Conservation (phyloP, 2,329 filamentous ascomycete genomes). For the Phialophora tarda region DNA sequence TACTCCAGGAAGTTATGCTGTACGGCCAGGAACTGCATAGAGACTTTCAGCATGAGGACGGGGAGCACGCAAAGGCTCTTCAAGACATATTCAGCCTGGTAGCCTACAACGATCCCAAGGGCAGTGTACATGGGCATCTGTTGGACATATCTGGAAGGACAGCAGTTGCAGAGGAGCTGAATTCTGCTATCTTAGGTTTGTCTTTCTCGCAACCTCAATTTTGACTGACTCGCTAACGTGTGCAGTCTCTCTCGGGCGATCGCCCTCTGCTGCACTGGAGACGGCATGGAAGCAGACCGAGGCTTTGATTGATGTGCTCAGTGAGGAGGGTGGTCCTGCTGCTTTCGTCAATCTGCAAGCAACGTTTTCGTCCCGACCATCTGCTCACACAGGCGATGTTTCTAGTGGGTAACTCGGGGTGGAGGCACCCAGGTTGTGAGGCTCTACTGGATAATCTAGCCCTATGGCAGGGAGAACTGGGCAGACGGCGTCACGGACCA, state of each 20-base stretch:
- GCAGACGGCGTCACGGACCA: not conserved
- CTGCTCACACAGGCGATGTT: not conserved
- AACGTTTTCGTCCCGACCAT: slow-evolving; percentile 24
- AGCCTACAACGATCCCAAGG: slow-evolving; percentile 81
- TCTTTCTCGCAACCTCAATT: slow-evolving; percentile 33
- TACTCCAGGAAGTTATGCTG: slow-evolving; percentile 72
- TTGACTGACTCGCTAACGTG: slow-evolving; percentile 28
- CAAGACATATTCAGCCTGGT: slow-evolving; percentile 86
- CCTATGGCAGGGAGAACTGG: not conserved
- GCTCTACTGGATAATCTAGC: not conserved
- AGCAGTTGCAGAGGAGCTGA: slow-evolving; percentile 87
- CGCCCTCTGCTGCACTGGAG: slow-evolving; percentile 83
- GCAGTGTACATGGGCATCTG: slow-evolving; percentile 76
- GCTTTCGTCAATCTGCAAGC: slow-evolving; percentile 74
- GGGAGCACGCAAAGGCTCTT: slow-evolving; percentile 74
- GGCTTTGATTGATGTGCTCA: slow-evolving; percentile 80
- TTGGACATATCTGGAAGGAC: slow-evolving; percentile 76
- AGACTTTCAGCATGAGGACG: slow-evolving; percentile 76
- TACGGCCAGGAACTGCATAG: slow-evolving; percentile 80
- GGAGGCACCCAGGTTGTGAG: not conserved
- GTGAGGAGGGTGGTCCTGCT: slow-evolving; percentile 77
- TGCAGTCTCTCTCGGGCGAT: slow-evolving; percentile 86
- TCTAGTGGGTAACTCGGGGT: not conserved
- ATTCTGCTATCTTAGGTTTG: slow-evolving; percentile 87
- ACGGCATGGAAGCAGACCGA: slow-evolving; percentile 84